phyloP scores from a whole-genome alignment of 169 alveolate genomes.

The Perkinsus olseni region DNA sequence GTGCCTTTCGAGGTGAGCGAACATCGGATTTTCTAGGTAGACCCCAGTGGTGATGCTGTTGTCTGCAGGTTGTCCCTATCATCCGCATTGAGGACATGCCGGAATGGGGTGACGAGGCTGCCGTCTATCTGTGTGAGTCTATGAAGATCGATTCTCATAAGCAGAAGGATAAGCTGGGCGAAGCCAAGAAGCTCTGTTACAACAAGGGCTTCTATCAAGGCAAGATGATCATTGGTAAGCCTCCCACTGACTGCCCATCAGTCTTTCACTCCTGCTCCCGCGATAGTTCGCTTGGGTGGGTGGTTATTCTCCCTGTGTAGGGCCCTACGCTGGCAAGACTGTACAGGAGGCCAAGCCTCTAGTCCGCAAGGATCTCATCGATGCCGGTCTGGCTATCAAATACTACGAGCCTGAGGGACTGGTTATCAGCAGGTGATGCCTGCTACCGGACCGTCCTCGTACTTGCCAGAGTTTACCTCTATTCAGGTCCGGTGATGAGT shows the following conservation, averaged over 20 bases:
- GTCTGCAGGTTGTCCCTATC: conserved; percentile 47
- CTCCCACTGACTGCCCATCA: not conserved
- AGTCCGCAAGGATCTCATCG: conserved; percentile 58
- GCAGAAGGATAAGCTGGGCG: conserved; percentile 80
- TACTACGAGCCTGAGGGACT: conserved; percentile 93
- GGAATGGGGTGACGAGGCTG: conserved; percentile 52
- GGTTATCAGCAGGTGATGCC: conserved; percentile 60
- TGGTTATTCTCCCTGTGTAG: no score
- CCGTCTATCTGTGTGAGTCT: conserved; percentile 51
- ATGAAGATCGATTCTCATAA: conserved; percentile 77
- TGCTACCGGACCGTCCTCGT: not conserved
- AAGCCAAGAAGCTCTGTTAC: conserved; percentile 90
- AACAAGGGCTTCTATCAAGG: conserved; percentile 95
- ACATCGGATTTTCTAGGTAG: conserved; percentile 77
- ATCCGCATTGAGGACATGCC: conserved; percentile 24
- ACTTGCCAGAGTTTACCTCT: not conserved
- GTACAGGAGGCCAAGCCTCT: conserved; percentile 63
- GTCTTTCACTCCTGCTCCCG: no score
- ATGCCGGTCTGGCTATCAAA: conserved; percentile 55
- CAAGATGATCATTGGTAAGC: conserved; percentile 78
- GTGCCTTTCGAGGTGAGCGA: conserved; percentile 71
- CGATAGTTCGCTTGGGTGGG: conserved; percentile 20
- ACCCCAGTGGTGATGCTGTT: conserved; percentile 42
- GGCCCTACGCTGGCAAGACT: conserved; percentile 46
- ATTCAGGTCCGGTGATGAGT: conserved; percentile 12